Percentiles rank a stretch among this genome's conserved stretches.
These are phyloP conservation scores for Multifurca ochricompacta DNA, from an alignment of 768 basidiomycete species.

Conservation along the genomic window DNA sequence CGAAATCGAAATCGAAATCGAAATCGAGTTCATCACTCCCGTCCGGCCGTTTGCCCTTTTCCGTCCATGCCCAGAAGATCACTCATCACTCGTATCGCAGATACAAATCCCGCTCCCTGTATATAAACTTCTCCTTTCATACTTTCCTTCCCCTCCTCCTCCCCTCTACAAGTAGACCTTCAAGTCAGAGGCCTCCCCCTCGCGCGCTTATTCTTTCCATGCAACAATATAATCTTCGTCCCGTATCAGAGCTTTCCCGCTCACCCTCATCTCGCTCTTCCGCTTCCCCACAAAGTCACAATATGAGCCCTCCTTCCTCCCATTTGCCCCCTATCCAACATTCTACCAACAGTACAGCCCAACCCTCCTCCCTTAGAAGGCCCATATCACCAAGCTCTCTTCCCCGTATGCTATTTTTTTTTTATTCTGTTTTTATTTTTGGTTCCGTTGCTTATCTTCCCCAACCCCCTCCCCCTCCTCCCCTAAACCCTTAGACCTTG, in stretches of 20 bases:
- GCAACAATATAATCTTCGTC: slow-evolving; percentile 20
- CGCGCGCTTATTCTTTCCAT: not conserved
- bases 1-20: slow-evolving; percentile 15
- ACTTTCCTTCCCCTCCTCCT: not conserved
- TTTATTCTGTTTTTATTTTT: not conserved
- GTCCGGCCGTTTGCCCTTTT: slow-evolving; percentile 13
- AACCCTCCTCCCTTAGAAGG: slow-evolving; percentile 13
- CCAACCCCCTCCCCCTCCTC: too few species aligned
- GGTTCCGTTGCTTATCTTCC: too few species aligned
- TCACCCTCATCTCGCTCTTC: slow-evolving; percentile 18
- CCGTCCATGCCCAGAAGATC: slow-evolving; percentile 16
- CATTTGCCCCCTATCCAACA: slow-evolving; percentile 20
- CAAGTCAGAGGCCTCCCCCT: not conserved
- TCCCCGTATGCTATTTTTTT: slow-evolving; percentile 8
- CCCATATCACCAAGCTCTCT: slow-evolving; percentile 20
- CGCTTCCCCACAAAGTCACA: slow-evolving; percentile 6
- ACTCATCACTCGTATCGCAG: not conserved
- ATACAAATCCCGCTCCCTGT: slow-evolving; percentile 19
- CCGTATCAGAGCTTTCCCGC: slow-evolving; percentile 17
- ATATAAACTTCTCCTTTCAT: slow-evolving; percentile 13
- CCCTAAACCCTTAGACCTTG: slow-evolving; percentile 46
- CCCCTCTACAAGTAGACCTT: not conserved
- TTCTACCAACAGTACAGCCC: not conserved
- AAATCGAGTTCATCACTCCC: slow-evolving; percentile 18
- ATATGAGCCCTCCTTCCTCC: slow-evolving; percentile 14